Base-by-base conservation (phyloP, 352 stramenopile species). In the Phytophthora podocarpi region DNA sequence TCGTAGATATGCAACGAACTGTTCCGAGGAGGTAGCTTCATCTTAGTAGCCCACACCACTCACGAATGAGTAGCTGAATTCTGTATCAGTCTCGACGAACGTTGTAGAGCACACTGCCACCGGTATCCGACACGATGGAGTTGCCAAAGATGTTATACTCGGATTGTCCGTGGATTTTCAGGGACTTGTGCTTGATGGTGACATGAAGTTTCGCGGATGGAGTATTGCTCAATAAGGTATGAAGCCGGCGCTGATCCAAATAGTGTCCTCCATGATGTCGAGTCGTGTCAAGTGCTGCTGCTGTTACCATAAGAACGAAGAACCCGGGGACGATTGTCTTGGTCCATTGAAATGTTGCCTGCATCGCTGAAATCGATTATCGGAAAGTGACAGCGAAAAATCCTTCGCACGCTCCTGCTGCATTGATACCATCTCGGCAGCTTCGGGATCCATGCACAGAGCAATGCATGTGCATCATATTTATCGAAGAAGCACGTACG, bases 111-210 rank as follows among this genome's bases (percentile, higher is more conserved):
- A 78, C 49, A 20, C 37, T 53, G 26, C 10, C 32, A 4, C 47
- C 40, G 20, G 53, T 45, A 6, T 41, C 16, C 0, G 53, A 61
- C 28, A 71, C 52, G 5, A 77, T 43, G 0, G 61, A 69, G 6
- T 52, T 70, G 0, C 60, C 73, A 23, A 68, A 67, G 7, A 78
- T 43, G 18, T 76, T 42, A 28, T 75, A 71, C 45, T 68, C 37
- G 37, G 65, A 62, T 6, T 65, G 35, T 10, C 66, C 61, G 28
- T 72, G 58, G 10, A 78, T 26, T 6, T 41, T 28, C 66, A 79
- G 75, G 7, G 53, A 45, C 23, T 45, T 50, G 9, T 70, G 62
- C 43, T 79, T 74, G 32, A 76, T 30, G 0, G 46, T 63, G 37
- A 77, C 59, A 15, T 66, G 64, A 4, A 82, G 53, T 12, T 55